Evolutionary conservation across 169 alveolate species (phyloP), one percentile per base, ranked within the genome.

Genomic region (Condylostoma magnum): DNA sequence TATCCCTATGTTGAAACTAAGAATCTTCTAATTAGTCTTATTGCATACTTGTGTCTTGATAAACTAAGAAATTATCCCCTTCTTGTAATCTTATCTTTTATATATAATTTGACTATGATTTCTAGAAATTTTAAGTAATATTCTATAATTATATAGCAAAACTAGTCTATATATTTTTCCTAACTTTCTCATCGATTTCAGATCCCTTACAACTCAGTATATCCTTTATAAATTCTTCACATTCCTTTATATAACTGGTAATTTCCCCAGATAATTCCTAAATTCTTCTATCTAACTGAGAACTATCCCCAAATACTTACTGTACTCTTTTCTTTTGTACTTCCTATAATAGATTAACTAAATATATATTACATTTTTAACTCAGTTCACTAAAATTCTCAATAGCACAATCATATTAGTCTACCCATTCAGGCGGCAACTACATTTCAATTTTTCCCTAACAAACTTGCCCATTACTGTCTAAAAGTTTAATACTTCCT

Each of bases 351-450:
- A 77, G 41, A 34, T 41, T 57, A 20, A 53, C 50, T 51, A 71
- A 28, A 38, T 36, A 47, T 33, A 3, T 4, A 4, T 12, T 10
- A 27, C 18, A 15, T 36, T 6, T 38, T 33, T 30, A 18, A 52
- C 31, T 74, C 74, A 15, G 70, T 67, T 52, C 51, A 50, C 27
- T 58, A 28, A 15, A 81, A 37, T 47, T 81, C 56, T 47, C 83
- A 37, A 52, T 76, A 20, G 70, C 57, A 37, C 20, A 46, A 8
- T 81, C 89, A 52, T 69, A 60, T 27, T 34, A 36, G 48, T 81
- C 84, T 28, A 81, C 89, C 84, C 89, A 81, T 22, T 52, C 31
- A 36, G 89, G 89, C 10, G 84, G 89, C 31, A 81, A 31, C 33
- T 15, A 47, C 31, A 5, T 28, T 36, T 10, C 50, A 15, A 48